Evolutionary conservation across 345 rosid species (phyloP), one percentile per base, ranked within the genome.

Genomic region (Cardamine chenopodiifolia): DNA sequence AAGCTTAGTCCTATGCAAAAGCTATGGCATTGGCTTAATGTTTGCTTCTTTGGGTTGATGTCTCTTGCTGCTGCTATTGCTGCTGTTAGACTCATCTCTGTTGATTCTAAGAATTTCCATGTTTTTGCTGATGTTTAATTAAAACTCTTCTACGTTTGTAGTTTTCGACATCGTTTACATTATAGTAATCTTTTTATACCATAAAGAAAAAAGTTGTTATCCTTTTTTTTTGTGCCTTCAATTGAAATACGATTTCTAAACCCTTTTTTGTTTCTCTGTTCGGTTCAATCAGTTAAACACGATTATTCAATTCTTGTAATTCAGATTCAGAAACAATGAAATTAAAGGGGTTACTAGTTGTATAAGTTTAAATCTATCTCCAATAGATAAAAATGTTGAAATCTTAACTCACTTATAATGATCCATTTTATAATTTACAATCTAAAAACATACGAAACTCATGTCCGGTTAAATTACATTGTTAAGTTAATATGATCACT

Each of bases 11-110:
- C 85, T 20, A 26, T 66, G 2, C 89, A 82, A 47, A 88, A 82
- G 83, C 66, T 83, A 2, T 92, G 98, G 97, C 99, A 92, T 80
- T 89, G 99, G 99, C 66, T 90, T 64, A 92, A 95, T 54, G 87
- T 95, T 57, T 62, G 57, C 5, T 61, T 90, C 82, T 95, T 95
- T 40, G 72, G 87, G 53, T 59, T 77, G 25, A 74, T 87, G 89
- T 83, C 98, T 44, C 50, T 84, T 26, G 96, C 91, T 3, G 92
- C 99, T 20, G 78, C 86, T 8, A 55, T 90, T 32, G 83, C 96
- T 55, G 91, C 97, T 62, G 52, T 90, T 35, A 85, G 92, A 77
- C 97, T 92, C 28, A 95, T 95, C 34, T 60, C 85, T 0, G 87
- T 86, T 2, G 91, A 95, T 79, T 95, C 96, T 58, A 92, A 90